phyloP scores from a whole-genome alignment of 495 filamentous ascomycete species.

The Aspergillus taichungensis region DNA sequence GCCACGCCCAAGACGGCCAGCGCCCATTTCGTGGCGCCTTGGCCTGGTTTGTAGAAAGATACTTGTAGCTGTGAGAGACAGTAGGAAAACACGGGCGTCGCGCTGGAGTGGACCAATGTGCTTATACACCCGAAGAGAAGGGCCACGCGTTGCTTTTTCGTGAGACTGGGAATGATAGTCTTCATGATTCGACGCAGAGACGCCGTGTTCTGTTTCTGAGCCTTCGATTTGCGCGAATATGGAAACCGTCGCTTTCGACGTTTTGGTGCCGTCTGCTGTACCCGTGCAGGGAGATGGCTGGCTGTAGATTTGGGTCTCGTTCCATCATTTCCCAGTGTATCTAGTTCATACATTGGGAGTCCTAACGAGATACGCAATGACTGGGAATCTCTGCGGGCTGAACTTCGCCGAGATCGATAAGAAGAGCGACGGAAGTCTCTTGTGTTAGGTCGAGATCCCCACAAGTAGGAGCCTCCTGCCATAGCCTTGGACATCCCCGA shows the following conservation, averaged over 20 bases:
- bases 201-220: conserved; percentile 5
- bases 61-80: conserved; percentile 65
- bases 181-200: conserved; percentile 53
- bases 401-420: too few relatives aligned
- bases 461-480: too few relatives aligned
- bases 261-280: background rate
- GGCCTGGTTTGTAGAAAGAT: conserved; percentile 50
- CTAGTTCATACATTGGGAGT: too few relatives aligned
- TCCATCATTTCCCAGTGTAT: too few relatives aligned
- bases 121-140: conserved; percentile 53
- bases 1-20: conserved; percentile 61
- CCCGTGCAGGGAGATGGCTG: too few relatives aligned
- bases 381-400: too few relatives aligned
- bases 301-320: too few relatives aligned
- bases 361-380: too few relatives aligned
- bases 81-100: conserved; percentile 71
- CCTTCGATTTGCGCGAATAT: background rate
- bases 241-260: background rate
- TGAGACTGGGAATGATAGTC: conserved; percentile 65
- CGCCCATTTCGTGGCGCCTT: conserved; percentile 53
- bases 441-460: too few relatives aligned
- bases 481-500: too few relatives aligned
- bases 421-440: too few relatives aligned
- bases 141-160: conserved; percentile 37
- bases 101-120: conserved; percentile 55